phyloP scores from a whole-genome alignment of 2,329 filamentous ascomycete species.

The Colletotrichum lupini region DNA sequence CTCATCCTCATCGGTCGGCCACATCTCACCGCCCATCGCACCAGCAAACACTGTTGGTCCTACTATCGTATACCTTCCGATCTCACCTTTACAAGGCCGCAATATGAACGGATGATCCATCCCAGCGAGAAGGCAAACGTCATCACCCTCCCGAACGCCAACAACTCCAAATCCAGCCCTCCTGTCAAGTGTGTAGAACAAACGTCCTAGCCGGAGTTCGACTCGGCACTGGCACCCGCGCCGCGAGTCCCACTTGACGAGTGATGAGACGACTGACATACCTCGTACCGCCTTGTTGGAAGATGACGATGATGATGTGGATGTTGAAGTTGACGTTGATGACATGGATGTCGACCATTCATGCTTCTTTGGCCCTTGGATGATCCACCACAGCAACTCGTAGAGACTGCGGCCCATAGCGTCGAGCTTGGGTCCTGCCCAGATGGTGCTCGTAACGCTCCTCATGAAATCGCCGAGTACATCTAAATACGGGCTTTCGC shows the following conservation, averaged over 20 bases:
- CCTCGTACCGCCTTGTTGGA: neutral
- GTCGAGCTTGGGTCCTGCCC: neutral
- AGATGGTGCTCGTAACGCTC: neutral
- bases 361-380: neutral
- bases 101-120: neutral
- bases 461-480: neutral
- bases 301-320: neutral
- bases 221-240: neutral
- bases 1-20: neutral
- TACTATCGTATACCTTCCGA: neutral
- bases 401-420: neutral
- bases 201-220: neutral
- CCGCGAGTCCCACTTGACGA: neutral
- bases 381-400: neutral
- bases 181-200: neutral
- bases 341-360: neutral
- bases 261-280: neutral
- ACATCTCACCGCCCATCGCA: neutral
- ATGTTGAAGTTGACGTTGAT: neutral
- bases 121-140: neutral
- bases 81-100: neutral
- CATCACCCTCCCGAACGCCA: neutral
- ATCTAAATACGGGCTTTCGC: neutral
- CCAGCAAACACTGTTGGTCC: neutral
- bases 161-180: neutral